These are phyloP conservation scores for Penicillium sp. DNA, from an alignment of 2,329 filamentous ascomycete genomes.

Conservation along the genomic window DNA sequence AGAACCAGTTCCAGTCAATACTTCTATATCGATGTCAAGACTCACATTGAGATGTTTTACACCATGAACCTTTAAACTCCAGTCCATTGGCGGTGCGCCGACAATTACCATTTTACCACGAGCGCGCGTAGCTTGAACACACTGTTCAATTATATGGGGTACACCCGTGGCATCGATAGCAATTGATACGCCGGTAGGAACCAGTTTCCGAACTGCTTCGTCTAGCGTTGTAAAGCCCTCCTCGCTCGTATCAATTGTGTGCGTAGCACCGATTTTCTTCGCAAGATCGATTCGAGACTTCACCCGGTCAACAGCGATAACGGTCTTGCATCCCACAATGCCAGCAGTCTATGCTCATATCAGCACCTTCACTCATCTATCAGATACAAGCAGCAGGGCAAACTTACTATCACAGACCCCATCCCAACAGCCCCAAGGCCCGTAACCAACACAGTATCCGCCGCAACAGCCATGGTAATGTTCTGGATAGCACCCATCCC, in stretches of 20 bases:
- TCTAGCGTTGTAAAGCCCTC: constrained; percentile 4
- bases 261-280: constrained; percentile 39
- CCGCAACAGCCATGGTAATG: constrained; percentile 36
- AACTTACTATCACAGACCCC: constrained; percentile 44
- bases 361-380: too few relatives aligned
- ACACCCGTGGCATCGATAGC: constrained; percentile 22
- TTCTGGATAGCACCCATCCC: constrained; percentile 39
- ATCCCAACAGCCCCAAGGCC: constrained; percentile 52
- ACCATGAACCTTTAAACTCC: constrained; percentile 2
- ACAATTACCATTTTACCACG: constrained; percentile 53
- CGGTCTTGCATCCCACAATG: constrained; percentile 38
- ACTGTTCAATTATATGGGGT: constrained; percentile 14
- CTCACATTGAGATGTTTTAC: constrained; percentile 7
- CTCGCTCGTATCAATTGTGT: constrained; percentile 36
- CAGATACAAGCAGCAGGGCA: too few relatives aligned
- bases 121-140: constrained; percentile 29
- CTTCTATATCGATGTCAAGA: not conserved
- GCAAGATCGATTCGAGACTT: constrained; percentile 37
- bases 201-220: constrained; percentile 4
- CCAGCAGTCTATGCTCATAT: constrained; percentile 37
- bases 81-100: constrained; percentile 46
- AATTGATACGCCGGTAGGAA: constrained; percentile 12
- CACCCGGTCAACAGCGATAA: constrained; percentile 41
- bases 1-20: not conserved
- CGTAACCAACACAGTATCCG: constrained; percentile 43